A percentile compares a stretch with the other conserved stretches of the same genome.
Conservation (phyloP, 176 grass and related monocot genomes). For the Oryza meridionalis region DNA sequence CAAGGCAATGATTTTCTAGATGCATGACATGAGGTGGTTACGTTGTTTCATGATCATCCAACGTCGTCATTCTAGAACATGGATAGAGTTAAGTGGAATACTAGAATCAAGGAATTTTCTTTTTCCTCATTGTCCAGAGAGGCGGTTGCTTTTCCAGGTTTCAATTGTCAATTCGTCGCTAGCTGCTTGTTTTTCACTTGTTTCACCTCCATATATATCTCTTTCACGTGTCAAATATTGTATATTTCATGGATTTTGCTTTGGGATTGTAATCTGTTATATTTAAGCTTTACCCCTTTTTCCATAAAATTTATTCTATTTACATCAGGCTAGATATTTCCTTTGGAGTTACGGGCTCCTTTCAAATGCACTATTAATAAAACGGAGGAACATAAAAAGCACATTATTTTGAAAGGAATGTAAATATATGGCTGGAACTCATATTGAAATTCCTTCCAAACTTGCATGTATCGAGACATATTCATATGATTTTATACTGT, state of each 20-base stretch:
- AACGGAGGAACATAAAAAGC: too few relatives aligned
- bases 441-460: too few relatives aligned
- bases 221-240: neutral
- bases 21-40: neutral
- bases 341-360: neutral
- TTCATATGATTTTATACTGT: too few relatives aligned
- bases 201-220: neutral
- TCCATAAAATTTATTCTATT: neutral
- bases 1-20: neutral
- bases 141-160: constrained; percentile 43
- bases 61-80: neutral
- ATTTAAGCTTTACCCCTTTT: neutral
- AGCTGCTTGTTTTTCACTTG: neutral
- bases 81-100: neutral
- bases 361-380: too few relatives aligned
- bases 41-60: neutral
- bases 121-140: constrained; percentile 18
- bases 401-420: too few relatives aligned
- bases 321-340: neutral
- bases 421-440: too few relatives aligned
- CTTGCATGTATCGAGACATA: too few relatives aligned
- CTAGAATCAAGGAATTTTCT: constrained; percentile 41
- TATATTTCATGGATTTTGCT: neutral
- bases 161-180: constrained; percentile 19
- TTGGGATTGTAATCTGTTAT: neutral